Percentiles rank a stretch among this genome's conserved stretches.
Evolutionary conservation across 352 stramenopile species (phyloP).

Genomic region (Phytophthora quininea): DNA sequence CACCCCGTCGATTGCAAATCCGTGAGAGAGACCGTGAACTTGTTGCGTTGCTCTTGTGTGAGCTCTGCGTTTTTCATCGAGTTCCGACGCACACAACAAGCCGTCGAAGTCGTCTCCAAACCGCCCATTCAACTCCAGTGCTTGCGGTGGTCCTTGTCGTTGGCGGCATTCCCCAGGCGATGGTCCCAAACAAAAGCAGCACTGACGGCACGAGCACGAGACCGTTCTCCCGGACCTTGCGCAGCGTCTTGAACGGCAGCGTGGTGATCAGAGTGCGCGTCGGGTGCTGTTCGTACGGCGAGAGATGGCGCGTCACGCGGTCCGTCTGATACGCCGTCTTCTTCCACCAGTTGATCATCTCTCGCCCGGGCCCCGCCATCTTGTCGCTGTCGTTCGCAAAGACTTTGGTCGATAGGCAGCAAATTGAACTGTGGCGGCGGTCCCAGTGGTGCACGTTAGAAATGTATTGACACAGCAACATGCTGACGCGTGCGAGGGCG

Average conservation of each 20-base stretch:
- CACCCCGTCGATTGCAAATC: too few species aligned
- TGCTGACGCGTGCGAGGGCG: constrained; percentile 3
- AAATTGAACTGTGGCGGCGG: constrained; percentile 2
- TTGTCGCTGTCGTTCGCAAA: too few species aligned
- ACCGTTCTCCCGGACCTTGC: constrained; percentile 73
- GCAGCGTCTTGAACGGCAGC: constrained; percentile 66
- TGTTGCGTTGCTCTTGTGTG: too few species aligned
- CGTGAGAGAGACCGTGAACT: too few species aligned
- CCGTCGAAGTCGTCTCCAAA: background rate
- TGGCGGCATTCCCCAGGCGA: constrained; percentile 66
- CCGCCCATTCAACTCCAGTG: constrained; percentile 52
- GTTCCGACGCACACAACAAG: too few species aligned
- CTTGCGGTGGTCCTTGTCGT: constrained; percentile 67
- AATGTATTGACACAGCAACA: background rate
- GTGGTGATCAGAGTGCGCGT: constrained; percentile 60
- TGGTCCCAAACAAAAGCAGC: constrained; percentile 59
- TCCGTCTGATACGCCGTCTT: constrained; percentile 58
- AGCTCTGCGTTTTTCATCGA: too few species aligned
- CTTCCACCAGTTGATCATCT: constrained; percentile 58
- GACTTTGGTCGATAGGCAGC: background rate
- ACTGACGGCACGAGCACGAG: constrained; percentile 55
- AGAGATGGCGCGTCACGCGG: constrained; percentile 64
- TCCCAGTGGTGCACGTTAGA: background rate
- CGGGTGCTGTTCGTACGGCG: constrained; percentile 55
- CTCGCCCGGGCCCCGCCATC: constrained; percentile 1